Evolutionary conservation across 306 rosid species (phyloP), one percentile per base, ranked within the genome.

Genomic region (Senna tora): DNA sequence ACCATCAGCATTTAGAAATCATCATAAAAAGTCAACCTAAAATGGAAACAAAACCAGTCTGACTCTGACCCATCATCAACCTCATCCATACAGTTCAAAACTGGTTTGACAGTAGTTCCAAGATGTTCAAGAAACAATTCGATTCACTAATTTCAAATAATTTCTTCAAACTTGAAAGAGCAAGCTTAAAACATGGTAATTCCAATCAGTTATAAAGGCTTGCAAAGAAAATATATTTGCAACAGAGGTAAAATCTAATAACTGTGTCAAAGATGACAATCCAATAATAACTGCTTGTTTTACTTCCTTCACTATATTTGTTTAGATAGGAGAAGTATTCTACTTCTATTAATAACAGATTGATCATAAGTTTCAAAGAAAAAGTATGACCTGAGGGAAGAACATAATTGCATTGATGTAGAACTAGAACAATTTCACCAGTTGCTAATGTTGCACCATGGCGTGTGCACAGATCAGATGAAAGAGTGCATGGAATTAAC

Each of bases 391-490:
- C 97, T 75, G 88, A 61, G 55, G 95, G 67, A 58, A 94, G 87
- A 79, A 81, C 62, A 68, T 59, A 84, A 75, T 64, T 85, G 87
- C 92, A 85, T 49, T 66, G 87, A 75, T 89, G 88, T 50, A 91
- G 83, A 43, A 91, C 90, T 25, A 86, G 81, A 85, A 86, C 95
- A 72, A 91, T 85, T 83, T 91, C 95, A 56, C 96, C 97, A 16
- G 80, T 70, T 58, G 99, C 97, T 80, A 89, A 69, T 0, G 96
- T 94, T 45, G 97, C 89, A 65, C 99, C 99, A 84, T 91, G 97
- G 67, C 97, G 96, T 95, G 77, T 89, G 91, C 99, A 89, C 77
- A 94, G 75, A 81, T 94, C 99, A 72, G 99, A 77, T 67, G 97
- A 91, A 74, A 91, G 96, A 33, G 99, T 94, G 67, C 86, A 85